phyloP scores from a whole-genome alignment of 345 rosid genomes.

The rapeseed (Brassica napus) region DNA sequence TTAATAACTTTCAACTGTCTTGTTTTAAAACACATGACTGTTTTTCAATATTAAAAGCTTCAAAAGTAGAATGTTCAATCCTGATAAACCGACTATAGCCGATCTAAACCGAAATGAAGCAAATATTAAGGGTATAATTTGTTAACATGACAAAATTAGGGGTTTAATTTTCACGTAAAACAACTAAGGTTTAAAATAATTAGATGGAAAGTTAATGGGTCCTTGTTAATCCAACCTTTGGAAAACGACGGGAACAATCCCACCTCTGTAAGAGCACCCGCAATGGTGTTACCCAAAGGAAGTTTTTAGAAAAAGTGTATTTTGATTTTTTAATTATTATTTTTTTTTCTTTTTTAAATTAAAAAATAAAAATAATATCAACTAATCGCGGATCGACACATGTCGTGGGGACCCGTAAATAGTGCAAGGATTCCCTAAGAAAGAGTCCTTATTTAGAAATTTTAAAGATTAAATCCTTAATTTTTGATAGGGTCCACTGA shows the following conservation, averaged over 20 bases:
- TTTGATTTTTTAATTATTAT: too few species aligned
- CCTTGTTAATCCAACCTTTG: constrained; percentile 50
- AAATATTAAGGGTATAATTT: neutral
- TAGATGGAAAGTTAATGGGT: neutral
- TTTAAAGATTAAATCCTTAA: too few species aligned
- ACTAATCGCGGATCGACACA: too few species aligned
- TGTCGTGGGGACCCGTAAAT: too few species aligned
- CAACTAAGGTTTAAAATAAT: neutral
- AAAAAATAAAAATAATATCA: too few species aligned
- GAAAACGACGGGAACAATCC: constrained; percentile 79
- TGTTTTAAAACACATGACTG: neutral
- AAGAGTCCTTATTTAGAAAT: too few species aligned
- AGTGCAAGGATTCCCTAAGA: too few species aligned
- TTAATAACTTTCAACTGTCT: neutral
- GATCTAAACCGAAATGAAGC: neutral
- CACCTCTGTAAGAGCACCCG: too few species aligned
- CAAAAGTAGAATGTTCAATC: neutral
- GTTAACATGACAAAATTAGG: neutral
- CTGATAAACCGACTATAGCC: neutral
- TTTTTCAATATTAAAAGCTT: neutral
- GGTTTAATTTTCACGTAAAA: neutral
- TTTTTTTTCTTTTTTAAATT: too few species aligned
- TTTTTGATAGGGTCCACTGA: too few species aligned
- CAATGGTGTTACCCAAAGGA: too few species aligned
- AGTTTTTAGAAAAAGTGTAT: too few species aligned